A percentile compares a stretch with the other conserved stretches of the same genome.
These are phyloP conservation scores for Verticillium dahliae DNA, from an alignment of 2,329 filamentous ascomycete species.

Conservation along the genomic window DNA sequence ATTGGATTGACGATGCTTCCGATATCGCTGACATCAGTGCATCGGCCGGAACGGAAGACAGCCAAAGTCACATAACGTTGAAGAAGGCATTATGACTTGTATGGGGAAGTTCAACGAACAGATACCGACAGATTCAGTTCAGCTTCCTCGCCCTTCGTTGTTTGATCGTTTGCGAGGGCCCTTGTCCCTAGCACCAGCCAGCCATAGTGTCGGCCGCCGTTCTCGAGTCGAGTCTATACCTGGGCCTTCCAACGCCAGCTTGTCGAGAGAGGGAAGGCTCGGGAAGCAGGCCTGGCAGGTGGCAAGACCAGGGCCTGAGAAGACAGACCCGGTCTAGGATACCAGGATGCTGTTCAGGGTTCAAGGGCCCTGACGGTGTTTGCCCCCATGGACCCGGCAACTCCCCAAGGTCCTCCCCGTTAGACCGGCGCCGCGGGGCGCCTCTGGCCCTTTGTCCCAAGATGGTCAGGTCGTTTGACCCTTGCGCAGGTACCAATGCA, in stretches of 20 bases:
- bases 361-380: background rate
- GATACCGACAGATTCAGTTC: too few relatives aligned
- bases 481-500: slow-evolving; percentile 8
- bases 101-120: too few relatives aligned
- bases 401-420: background rate
- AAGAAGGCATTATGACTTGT: too few relatives aligned
- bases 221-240: background rate
- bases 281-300: background rate
- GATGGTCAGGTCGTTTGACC: slow-evolving; percentile 5
- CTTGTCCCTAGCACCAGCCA: background rate
- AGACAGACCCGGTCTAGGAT: background rate
- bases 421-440: background rate
- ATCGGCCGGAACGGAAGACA: background rate
- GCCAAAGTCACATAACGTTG: too few relatives aligned
- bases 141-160: background rate
- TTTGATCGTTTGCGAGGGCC: background rate
- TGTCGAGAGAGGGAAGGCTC: background rate
- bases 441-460: slow-evolving; percentile 3
- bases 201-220: background rate
- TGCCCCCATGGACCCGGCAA: background rate
- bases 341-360: background rate
- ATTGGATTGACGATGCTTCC: background rate
- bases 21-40: background rate
- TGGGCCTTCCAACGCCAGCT: background rate
- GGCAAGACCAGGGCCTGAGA: background rate